Base-by-base conservation (phyloP, 2,329 filamentous ascomycete genomes). In the Botrytis pseudocinerea region DNA sequence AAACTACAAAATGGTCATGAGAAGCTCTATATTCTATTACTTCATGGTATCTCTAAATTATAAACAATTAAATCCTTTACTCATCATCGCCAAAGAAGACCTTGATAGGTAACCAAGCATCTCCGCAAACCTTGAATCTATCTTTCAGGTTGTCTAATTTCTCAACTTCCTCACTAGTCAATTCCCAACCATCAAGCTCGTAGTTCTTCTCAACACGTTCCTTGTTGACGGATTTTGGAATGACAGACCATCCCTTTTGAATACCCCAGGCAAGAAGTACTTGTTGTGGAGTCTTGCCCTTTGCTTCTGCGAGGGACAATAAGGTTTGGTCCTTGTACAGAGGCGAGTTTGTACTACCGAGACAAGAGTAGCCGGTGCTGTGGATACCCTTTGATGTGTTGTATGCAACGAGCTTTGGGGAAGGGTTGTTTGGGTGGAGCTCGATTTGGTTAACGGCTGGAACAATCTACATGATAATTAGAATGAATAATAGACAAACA, bases 71-170 rank as follows among this genome's bases (percentile, higher is more conserved):
- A 44, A 61, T 20, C 54, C 42, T 40, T n/a, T 72, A 72, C 38
- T 95, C 92, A 79, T 94, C 92, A 78, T 95, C 92, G 12, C 92
- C 92, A 80, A 93, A 93, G 86, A 96, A 96, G 51, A 95, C 92
- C 86, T 90, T 91, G 74, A 92, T 82, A 0, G 92, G 93, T 79
- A 93, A 80, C 90, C 92, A 95, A 42, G 80, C 83, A 80, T 95
- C 93, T 51, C 87, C 87, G 80, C 92, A 96, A 75, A 94, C 91
- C 88, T 94, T 97, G 87, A 95, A 95, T 69, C 93, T 89, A 84
- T 79, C 78, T n/a, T 73, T 71, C 48, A 80, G 68, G 38, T 70
- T 71, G 75, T 79, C 78, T 51, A 97, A 85, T 82, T 88, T 85
- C 78, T 87, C 85, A 69, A 95, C 82, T 84, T 97, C 93, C 64